Conservation (phyloP, 805 yeast species). For the Lachancea quebecensis region DNA sequence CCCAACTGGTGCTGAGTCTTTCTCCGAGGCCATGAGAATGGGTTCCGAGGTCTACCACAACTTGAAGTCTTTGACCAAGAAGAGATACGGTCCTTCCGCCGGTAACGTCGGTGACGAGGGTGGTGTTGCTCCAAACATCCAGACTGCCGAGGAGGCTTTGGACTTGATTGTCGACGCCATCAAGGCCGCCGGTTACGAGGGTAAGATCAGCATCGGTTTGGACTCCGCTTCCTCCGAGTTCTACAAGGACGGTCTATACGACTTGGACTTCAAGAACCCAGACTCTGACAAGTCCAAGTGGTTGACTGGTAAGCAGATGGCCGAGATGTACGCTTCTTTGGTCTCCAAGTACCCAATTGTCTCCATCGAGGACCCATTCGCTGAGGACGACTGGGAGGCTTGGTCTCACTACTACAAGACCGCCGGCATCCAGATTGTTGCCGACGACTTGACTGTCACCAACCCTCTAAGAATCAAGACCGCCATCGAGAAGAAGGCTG, state of each 20-base stretch:
- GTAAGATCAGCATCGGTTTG: conserved; percentile 84
- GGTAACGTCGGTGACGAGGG: conserved; percentile 99
- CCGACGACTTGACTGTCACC: conserved; percentile 98
- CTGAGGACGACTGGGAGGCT: conserved; percentile 99
- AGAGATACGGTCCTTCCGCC: conserved; percentile 95
- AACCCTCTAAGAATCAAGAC: conserved; percentile 91
- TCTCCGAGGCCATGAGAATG: conserved; percentile 93
- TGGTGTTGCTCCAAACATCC: conserved; percentile 99
- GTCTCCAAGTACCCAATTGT: conserved; percentile 92
- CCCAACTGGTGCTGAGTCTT: conserved; percentile 83
- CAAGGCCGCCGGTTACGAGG: conserved; percentile 91
- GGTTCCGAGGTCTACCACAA: conserved; percentile 98
- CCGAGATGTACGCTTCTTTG: conserved; percentile 73
- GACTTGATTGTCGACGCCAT: conserved; percentile 89
- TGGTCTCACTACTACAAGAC: conserved; percentile 83
- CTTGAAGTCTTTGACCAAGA: conserved; percentile 87
- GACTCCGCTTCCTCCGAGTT: conserved; percentile 98
- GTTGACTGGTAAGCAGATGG: conserved; percentile 84
- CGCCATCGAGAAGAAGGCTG: conserved; percentile 95
- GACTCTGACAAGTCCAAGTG: conserved; percentile 83
- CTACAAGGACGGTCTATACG: conserved; percentile 95
- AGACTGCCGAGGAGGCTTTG: conserved; percentile 93
- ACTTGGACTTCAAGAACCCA: conserved; percentile 97
- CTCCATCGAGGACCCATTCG: conserved; percentile 97
- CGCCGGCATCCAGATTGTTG: conserved; percentile 83